Evolutionary conservation across 805 yeast genomes (phyloP), one percentile per base, ranked within the genome.

Genomic region (Metschnikowia corniflorae): DNA sequence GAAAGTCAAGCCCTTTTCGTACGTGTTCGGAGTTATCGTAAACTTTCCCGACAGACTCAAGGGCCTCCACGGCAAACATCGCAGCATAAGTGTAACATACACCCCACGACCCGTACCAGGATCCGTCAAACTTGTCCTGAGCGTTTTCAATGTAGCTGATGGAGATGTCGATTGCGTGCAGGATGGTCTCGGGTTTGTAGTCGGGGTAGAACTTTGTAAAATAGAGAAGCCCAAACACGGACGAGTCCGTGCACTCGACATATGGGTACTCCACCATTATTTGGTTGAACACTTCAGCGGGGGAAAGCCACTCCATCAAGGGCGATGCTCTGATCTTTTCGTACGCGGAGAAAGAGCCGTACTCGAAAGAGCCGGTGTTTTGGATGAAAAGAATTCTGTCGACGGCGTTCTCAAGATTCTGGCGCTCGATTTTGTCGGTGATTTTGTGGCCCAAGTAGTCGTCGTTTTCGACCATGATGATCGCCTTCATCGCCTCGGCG

Each of bases 51-150:
- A 82, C 82, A 4, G 91, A 76, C 18, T 77, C 68, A 32, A 93
- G 69, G 0, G 97, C 97, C 51, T 93, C 99, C 19, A 93, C 61
- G 0, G 99, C 99, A 74, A 93, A 93, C 98, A 93, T 93, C 2
- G 88, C 85, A 0, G 97, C 97, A 60, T 93, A 93, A 0, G 96
- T 86, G 56, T 73, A 88, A 57, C 99, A 93, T 5, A 93, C 81
- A 24, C 98, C 99, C 99, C 99, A 93, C 26, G 87, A 80, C 1
- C 99, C 99, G 58, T 89, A 94, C 97, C 97, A 93, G 10, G 95
- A 80, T 0, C 99, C 99, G 59, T 93, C 96, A 6, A 41, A 29
- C 0, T 54, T 52, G 29, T 70, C 66, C 60, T 93, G 98, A 2
- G 76, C 75, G 3, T 66, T 59, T 33, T 74, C 75, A 29, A 93